Evolutionary conservation across 176 grass and related monocot species (phyloP), one percentile per base, ranked within the genome.

Genomic region (Triticum monococcum): DNA sequence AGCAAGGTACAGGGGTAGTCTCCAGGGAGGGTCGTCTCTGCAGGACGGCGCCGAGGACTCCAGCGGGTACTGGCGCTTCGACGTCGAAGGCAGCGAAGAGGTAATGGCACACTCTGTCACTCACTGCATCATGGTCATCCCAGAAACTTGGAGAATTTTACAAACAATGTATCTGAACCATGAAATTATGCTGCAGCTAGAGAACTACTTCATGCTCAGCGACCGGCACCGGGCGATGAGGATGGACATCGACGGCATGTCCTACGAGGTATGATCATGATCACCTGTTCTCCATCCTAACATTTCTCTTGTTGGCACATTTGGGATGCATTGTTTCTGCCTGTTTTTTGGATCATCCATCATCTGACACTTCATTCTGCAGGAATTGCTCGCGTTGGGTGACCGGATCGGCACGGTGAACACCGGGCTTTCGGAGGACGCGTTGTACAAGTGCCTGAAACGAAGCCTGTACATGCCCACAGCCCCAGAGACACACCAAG

Each of bases 221-320:
- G 96, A 98, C 86, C 83, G 86, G 45, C 89, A 95, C 65, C 87
- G 91, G 85, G 96, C 84, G 35, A 93, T 98, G 96, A 91, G 93
- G 64, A 93, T 98, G 96, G 91, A 98, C 77, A 98, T 98, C 23
- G 96, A 98, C 30, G 56, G 85, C 77, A 95, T 98, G 96, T 93
- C 96, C 6, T 98, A 98, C 33, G 96, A 98, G 92, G 96, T 98
- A 80, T 71, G 85, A 50, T 68, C 28, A 24, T 23, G 30, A 43
- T 22, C 54, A 57, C 54, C 6, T 57, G 54, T 8, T 57, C 18
- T 8, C 18, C 56, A 59, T 59, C 56, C 20, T 0, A 59, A 22
- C 2, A 1, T 59, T 22, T 0, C 56, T 8, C 56, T 59, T 59
- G 20, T 1, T 59, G 18, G 56, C 18, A 59, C 56, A 59, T 84